Evolutionary conservation across 139 green algal species (phyloP), one percentile per base, ranked within the genome.

Genomic region (Chlorella sorokiniana): DNA sequence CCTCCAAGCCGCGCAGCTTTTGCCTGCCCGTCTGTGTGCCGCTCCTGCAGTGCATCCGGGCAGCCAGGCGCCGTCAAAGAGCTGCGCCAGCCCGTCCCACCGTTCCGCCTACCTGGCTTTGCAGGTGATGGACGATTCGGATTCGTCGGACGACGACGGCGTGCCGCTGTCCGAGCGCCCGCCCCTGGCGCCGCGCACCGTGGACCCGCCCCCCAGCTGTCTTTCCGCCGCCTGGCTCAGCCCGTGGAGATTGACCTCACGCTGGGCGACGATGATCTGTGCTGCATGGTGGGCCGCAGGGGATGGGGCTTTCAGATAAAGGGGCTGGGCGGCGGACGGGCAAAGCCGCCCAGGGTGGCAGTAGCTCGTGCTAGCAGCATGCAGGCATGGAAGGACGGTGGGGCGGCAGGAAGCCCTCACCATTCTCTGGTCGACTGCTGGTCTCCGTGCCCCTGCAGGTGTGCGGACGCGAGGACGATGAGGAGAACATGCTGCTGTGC

Each of bases 401-500:
- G 61, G 61, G 23, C 4, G 61, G 61, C 29, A 23, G 29, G 25
- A 23, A 31, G 52, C 52, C 3, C 52, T 31, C 29, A 23, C 52
- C 3, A 20, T 31, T 23, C 29, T 20, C 52, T 23, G 7, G 52
- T 62, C 4, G 29, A 42, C 25, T 75, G 29, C 14, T 48, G 11
- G 48, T 45, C 45, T 40, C 0, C 54, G 11, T n/a, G 10, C 23
- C 5, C 38, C 29, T 51, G 44, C 78, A 83, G 78, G 18, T 70
- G 20, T 83, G 78, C 37, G 67, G 78, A 11, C 6, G 45, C 4
- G 29, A 69, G 18, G 71, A 81, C 9, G 81, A 81, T 4, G 71
- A 63, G 3, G 81, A 85, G 33, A 81, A 48, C 35, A 69, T 85
- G 70, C 45, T 81, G 81, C 61, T 85, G 44, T 85, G 81, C 44